phyloP scores from a whole-genome alignment of 768 basidiomycete species.

The Sarcomyxa edulis region DNA sequence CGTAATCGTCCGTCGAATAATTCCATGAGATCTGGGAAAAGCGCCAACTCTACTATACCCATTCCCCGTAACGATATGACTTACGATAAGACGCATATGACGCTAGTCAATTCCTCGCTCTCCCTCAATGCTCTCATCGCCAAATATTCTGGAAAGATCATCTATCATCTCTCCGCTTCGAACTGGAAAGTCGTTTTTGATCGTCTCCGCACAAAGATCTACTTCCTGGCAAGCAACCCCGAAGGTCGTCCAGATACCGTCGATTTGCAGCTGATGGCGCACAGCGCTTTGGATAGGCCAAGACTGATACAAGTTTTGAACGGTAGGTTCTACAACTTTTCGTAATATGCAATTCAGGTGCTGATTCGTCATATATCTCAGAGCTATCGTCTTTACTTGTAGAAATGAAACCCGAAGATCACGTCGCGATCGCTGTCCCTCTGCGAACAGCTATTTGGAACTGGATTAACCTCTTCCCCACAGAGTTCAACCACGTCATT shows the following conservation, averaged over 20 bases:
- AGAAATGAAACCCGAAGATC: slow-evolving; percentile 73
- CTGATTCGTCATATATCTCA: slow-evolving; percentile 17
- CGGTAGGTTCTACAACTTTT: slow-evolving; percentile 31
- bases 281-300: slow-evolving; percentile 65
- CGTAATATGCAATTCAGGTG: slow-evolving; percentile 4
- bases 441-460: slow-evolving; percentile 84
- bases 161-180: slow-evolving; percentile 82
- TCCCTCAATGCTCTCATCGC: slow-evolving; percentile 60
- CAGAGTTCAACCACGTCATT: slow-evolving; percentile 73
- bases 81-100: slow-evolving; percentile 63
- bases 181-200: slow-evolving; percentile 81
- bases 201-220: slow-evolving; percentile 66
- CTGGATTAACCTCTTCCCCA: slow-evolving; percentile 77
- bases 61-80: slow-evolving; percentile 29
- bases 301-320: slow-evolving; percentile 69
- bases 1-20: slow-evolving; percentile 38
- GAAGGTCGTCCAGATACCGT: slow-evolving; percentile 51
- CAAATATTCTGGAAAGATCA: slow-evolving; percentile 70
- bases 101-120: slow-evolving; percentile 46
- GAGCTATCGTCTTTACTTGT: slow-evolving; percentile 81
- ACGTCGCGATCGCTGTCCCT: slow-evolving; percentile 64
- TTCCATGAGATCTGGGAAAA: slow-evolving; percentile 31
- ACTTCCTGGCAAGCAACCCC: slow-evolving; percentile 45
- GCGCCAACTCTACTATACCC: slow-evolving; percentile 34
- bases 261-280: slow-evolving; percentile 75